Conservation (phyloP, 768 basidiomycete genomes). For the Naematelia aurantialba region DNA sequence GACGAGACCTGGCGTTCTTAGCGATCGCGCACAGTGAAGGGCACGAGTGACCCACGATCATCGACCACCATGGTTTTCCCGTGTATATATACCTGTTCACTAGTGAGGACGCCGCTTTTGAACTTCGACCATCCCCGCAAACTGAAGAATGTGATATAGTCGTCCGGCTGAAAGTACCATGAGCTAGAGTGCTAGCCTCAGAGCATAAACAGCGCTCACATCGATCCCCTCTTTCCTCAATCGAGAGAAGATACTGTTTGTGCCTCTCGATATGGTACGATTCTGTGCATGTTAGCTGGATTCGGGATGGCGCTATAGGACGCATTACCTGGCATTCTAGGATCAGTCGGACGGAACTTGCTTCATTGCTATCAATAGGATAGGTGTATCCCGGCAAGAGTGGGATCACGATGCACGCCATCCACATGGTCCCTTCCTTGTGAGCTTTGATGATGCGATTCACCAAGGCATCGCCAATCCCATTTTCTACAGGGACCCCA, state of each 20-base stretch:
- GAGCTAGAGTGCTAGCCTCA: no score
- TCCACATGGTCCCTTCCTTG: conserved; percentile 72
- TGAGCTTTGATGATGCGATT: conserved; percentile 85
- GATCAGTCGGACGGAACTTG: conserved; percentile 88
- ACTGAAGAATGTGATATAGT: conserved; percentile 86
- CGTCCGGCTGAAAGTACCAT: conserved; percentile 65
- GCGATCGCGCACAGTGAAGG: not conserved
- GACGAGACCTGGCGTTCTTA: conserved; percentile 27
- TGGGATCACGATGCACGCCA: conserved; percentile 85
- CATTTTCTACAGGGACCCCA: conserved; percentile 83
- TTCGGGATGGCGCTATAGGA: not conserved
- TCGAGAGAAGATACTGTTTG: conserved; percentile 82
- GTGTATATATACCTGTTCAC: conserved; percentile 92
- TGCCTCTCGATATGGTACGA: conserved; percentile 78
- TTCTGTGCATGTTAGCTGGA: conserved; percentile 50
- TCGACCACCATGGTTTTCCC: conserved; percentile 83
- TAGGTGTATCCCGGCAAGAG: conserved; percentile 88
- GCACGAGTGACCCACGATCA: conserved; percentile 58
- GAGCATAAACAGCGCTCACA: conserved; percentile 54
- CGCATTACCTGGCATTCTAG: conserved; percentile 70
- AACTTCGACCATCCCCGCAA: conserved; percentile 92
- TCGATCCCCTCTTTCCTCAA: conserved; percentile 83
- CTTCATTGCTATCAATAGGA: conserved; percentile 87
- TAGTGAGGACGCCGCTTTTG: conserved; percentile 73
- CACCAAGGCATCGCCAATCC: conserved; percentile 90